A percentile compares a stretch with the other conserved stretches of the same genome.
phyloP scores from a whole-genome alignment of 1,284 basidiomycete genomes.

The Phellinidium pouzarii region DNA sequence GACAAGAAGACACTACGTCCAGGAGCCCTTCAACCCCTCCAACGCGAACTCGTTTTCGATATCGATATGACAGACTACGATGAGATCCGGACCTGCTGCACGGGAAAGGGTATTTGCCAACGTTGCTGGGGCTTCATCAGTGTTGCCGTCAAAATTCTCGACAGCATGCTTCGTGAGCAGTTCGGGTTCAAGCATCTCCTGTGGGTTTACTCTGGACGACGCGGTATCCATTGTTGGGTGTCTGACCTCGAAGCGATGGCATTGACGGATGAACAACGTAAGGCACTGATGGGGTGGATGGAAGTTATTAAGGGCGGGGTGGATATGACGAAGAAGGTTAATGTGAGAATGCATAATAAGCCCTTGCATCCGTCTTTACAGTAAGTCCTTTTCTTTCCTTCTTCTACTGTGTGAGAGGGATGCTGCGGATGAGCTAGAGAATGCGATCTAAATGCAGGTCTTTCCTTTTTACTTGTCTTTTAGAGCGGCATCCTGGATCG shows the following conservation, averaged over 20 bases:
- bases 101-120: conserved; percentile 85
- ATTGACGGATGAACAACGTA: conserved; percentile 88
- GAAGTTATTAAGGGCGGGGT: conserved; percentile 83
- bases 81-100: conserved; percentile 91
- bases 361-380: conserved; percentile 56
- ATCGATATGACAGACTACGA: conserved; percentile 99
- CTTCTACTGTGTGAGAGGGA: background rate
- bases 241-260: conserved; percentile 85
- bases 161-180: conserved; percentile 73
- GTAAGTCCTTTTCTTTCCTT: conserved; percentile 36
- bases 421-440: background rate
- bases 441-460: too few species aligned
- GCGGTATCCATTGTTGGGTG: conserved; percentile 98
- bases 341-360: conserved; percentile 43
- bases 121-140: conserved; percentile 95
- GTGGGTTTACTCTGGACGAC: conserved; percentile 98
- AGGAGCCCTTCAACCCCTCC: conserved; percentile 68
- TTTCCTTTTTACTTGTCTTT: background rate
- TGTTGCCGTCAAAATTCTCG: conserved; percentile 86
- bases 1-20: conserved; percentile 85
- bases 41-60: conserved; percentile 96
- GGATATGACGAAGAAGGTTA: conserved; percentile 81
- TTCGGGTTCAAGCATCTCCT: conserved; percentile 81
- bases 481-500: conserved; percentile 47
- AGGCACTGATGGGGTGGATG: conserved; percentile 80